A percentile compares a stretch with the other conserved stretches of the same genome.
Evolutionary conservation across 805 yeast species (phyloP).

Genomic region (Candida boidinii): DNA sequence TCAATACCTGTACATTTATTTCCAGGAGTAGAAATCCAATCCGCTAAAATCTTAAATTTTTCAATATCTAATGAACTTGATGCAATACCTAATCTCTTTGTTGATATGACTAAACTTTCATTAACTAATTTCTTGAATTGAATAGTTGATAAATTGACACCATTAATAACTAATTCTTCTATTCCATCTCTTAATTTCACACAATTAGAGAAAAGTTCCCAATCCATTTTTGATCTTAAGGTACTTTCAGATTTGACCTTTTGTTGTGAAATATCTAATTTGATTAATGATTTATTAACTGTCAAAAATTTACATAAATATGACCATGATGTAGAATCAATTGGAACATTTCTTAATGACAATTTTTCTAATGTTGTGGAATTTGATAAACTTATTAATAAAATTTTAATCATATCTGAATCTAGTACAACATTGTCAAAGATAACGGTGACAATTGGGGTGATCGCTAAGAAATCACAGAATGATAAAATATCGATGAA

Average conservation of each 20-base stretch:
- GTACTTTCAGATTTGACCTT: conserved; percentile 33
- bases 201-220: conserved; percentile 39
- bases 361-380: conserved; percentile 40
- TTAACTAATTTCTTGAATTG: conserved; percentile 32
- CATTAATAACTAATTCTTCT: conserved; percentile 50
- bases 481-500: conserved; percentile 48
- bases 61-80: conserved; percentile 35
- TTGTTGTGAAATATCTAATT: conserved; percentile 51
- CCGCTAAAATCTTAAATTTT: conserved; percentile 33
- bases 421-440: conserved; percentile 51
- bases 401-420: conserved; percentile 42
- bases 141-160: conserved; percentile 38
- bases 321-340: conserved; percentile 43
- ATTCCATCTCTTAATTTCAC: conserved; percentile 40
- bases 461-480: conserved; percentile 47
- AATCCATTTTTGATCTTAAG: conserved; percentile 40
- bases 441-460: conserved; percentile 45
- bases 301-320: conserved; percentile 40
- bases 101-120: conserved; percentile 31
- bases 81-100: conserved; percentile 47
- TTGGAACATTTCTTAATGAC: conserved; percentile 47
- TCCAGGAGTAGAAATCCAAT: conserved; percentile 36
- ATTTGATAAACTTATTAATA: conserved; percentile 35
- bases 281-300: conserved; percentile 32
- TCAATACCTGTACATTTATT: conserved; percentile 48